Base-by-base conservation (phyloP, 305 asterid genomes). In the Galium porrigens region DNA sequence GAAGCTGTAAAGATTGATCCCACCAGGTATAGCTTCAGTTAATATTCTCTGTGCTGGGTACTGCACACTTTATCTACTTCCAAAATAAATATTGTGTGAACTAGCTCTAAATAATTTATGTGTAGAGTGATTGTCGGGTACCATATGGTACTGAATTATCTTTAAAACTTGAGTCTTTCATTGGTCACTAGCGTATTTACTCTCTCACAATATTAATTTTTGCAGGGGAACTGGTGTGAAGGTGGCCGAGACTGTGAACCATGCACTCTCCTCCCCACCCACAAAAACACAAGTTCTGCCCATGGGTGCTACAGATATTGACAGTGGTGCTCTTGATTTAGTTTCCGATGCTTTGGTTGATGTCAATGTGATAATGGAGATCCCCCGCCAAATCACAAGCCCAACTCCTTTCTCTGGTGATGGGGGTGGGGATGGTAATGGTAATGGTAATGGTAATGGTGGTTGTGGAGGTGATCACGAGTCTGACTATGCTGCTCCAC, bases 181-280 rank as follows among this genome's bases (percentile, higher is more conserved):
- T 2, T 30, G 9, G n/a, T 3, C 32, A 18, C 9, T 67, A n/a
- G 52, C 34, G 65, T 44, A 56, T 70, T 53, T 53, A 64, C 52
- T 64, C 65, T 64, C 68, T 64, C 39, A 53, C 67, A 61, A 61
- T 67, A 60, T 69, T 71, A 70, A 67, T 63, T 56, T 68, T 75
- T 77, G 77, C 86, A 90, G 95, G 87, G 82, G 63, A 55, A 72
- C 72, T 66, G 80, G 71, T 37, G 63, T 84, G 68, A 83, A 82
- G 76, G 72, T 79, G 63, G 88, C 95, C 2, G 95, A 90, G 81
- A 78, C 81, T 42, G 87, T 87, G 68, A 73, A 73, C 58, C 83
- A 75, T 76, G 69, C 69, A 63, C 68, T 71, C 67, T 68, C 74
- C 64, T 64, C 80, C 64, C 63, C 72, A 58, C 69, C 73, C 41